These are phyloP conservation scores for Xylaria curta DNA, from an alignment of 495 filamentous ascomycete species.

Conservation along the genomic window DNA sequence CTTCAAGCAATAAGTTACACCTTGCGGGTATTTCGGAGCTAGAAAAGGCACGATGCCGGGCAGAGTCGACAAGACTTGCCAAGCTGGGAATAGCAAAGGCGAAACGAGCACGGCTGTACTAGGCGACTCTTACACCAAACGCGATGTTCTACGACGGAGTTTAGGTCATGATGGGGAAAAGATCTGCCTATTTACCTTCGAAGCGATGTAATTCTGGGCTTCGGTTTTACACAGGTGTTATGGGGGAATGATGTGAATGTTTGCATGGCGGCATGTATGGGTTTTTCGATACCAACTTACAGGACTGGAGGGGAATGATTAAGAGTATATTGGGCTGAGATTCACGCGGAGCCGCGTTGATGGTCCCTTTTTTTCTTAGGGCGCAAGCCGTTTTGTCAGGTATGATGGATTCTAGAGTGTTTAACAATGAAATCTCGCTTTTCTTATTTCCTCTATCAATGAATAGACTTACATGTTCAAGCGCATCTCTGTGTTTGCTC, in stretches of 20 bases:
- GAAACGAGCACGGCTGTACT: neutral
- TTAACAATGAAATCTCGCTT: neutral
- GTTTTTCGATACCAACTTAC: neutral
- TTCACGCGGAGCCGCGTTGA: too few relatives aligned
- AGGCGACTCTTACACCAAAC: neutral
- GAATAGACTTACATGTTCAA: neutral
- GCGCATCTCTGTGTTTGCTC: neutral
- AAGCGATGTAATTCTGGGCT: neutral
- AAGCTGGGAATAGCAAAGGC: neutral
- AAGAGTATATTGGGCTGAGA: neutral
- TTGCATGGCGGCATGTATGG: neutral
- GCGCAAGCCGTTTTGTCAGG: too few relatives aligned
- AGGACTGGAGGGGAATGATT: neutral
- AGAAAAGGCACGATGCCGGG: neutral
- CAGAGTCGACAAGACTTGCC: neutral
- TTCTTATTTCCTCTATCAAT: neutral
- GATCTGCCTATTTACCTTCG: neutral
- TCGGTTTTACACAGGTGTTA: slow-evolving; percentile 4
- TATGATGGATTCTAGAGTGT: too few relatives aligned
- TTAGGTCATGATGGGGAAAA: neutral
- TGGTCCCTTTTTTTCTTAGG: too few relatives aligned
- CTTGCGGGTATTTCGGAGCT: neutral
- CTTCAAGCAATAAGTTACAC: neutral
- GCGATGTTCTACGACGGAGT: neutral
- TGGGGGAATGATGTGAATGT: neutral